Conservation (phyloP, 345 rosid genomes). For the Eucalyptus regnans region DNA sequence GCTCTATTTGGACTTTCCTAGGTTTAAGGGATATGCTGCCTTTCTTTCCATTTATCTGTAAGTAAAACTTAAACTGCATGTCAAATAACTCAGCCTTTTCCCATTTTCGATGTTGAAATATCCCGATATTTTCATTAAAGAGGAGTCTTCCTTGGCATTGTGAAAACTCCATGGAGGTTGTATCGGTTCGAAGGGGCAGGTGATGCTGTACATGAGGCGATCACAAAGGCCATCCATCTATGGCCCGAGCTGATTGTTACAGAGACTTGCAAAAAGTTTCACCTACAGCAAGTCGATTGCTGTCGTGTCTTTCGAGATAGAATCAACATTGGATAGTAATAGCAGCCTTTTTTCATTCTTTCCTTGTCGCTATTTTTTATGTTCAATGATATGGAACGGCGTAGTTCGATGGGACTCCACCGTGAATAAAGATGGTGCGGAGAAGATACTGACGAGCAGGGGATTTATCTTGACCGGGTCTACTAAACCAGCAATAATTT, state of each 20-base stretch:
- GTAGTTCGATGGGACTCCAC: background rate
- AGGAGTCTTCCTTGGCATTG: background rate
- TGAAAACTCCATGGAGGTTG: background rate
- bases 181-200: background rate
- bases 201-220: background rate
- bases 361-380: background rate
- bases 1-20: constrained; percentile 38
- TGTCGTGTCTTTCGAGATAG: background rate
- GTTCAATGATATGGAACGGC: background rate
- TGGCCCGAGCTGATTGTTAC: background rate
- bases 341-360: background rate
- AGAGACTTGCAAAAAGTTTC: background rate
- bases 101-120: background rate
- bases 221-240: background rate
- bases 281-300: background rate
- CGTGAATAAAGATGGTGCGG: background rate
- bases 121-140: background rate
- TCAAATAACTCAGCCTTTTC: background rate
- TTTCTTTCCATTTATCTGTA: background rate
- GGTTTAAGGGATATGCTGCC: background rate
- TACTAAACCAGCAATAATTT: background rate
- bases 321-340: background rate
- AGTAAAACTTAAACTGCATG: background rate
- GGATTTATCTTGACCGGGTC: background rate
- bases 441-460: background rate